Evolutionary conservation across 208 protist species (phyloP).

Genomic region (Balamuthia mandrillaris): DNA sequence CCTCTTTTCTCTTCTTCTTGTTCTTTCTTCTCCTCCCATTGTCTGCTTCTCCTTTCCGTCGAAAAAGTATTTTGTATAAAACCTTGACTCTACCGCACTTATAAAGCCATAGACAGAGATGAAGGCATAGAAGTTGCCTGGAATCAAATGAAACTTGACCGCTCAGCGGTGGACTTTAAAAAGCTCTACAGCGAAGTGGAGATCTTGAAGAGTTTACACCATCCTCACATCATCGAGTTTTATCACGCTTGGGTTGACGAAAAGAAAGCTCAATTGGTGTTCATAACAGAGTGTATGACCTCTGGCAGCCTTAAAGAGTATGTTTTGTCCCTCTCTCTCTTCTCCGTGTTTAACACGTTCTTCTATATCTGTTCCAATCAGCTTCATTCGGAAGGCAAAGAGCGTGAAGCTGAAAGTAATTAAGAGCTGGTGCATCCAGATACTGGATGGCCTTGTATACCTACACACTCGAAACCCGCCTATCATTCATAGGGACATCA

Average conservation of each 20-base stretch:
- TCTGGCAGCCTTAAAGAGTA: constrained; percentile 76
- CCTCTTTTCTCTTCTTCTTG: too few species aligned
- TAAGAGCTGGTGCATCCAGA: constrained; percentile 75
- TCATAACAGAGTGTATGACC: constrained; percentile 83
- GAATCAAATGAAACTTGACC: constrained; percentile 70
- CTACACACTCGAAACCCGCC: constrained; percentile 75
- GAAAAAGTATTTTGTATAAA: too few species aligned
- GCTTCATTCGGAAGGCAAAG: too few species aligned
- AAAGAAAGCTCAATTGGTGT: constrained; percentile 59
- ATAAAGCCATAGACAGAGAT: constrained; percentile 72
- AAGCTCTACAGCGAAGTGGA: constrained; percentile 68
- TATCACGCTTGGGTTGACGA: constrained; percentile 67
- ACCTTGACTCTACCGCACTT: too few species aligned
- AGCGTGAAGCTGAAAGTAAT: constrained; percentile 66
- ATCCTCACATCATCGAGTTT: constrained; percentile 79
- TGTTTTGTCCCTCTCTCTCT: too few species aligned
- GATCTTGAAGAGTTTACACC: constrained; percentile 68
- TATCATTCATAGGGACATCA: too few species aligned
- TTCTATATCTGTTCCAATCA: too few species aligned
- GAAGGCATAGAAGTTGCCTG: constrained; percentile 82
- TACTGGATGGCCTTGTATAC: constrained; percentile 76
- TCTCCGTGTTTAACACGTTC: too few species aligned
- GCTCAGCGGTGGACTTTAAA: not conserved
- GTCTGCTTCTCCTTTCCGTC: too few species aligned
- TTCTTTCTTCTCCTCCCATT: too few species aligned